Evolutionary conservation across 129 eudicot species (phyloP).

Genomic region (Logfia minima): DNA sequence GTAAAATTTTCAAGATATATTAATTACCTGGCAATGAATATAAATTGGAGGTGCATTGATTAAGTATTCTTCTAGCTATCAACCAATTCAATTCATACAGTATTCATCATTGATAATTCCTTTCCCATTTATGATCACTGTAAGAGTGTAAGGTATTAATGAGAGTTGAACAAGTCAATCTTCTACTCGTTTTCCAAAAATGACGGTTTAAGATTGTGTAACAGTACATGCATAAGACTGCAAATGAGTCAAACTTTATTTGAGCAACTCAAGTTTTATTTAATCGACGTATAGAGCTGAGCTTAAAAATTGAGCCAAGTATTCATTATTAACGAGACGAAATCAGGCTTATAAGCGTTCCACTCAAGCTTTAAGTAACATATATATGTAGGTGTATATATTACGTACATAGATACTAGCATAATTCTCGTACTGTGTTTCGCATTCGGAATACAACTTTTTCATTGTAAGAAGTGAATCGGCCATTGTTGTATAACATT

Average conservation of each 20-base stretch:
- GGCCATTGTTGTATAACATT: no score
- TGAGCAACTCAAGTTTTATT: background rate
- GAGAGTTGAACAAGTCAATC: background rate
- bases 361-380: no score
- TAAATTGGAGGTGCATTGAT: conserved; percentile 7
- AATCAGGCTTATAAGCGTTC: no score
- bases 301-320: no score
- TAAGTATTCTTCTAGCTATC: background rate
- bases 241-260: background rate
- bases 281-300: no score
- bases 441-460: no score
- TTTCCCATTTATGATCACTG: conserved; percentile 9
- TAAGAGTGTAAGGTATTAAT: background rate
- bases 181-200: background rate
- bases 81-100: background rate
- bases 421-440: no score
- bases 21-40: background rate
- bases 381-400: no score
- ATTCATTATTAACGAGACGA: no score
- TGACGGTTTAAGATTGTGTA: background rate
- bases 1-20: background rate
- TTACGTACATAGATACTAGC: no score
- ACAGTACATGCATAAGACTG: no score
- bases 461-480: no score
- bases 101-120: background rate